phyloP scores from a whole-genome alignment of 2,329 filamentous ascomycete species.

The Calonectria naviculata region DNA sequence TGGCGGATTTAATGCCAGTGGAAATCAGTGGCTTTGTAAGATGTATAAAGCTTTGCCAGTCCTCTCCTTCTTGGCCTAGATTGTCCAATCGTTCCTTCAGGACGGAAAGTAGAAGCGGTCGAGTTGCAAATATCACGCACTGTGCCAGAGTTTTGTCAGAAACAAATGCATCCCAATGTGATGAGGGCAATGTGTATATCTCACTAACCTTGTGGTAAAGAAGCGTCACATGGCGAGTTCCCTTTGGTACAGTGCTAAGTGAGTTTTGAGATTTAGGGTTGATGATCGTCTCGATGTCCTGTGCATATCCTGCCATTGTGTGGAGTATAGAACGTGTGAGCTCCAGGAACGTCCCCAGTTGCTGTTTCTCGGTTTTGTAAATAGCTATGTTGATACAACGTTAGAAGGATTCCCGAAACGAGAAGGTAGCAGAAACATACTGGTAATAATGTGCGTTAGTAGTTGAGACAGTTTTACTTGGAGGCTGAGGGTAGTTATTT shows the following conservation, averaged over 20 bases:
- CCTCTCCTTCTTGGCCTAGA: conserved; percentile 36
- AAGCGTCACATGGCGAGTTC: conserved; percentile 50
- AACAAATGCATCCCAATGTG: not conserved
- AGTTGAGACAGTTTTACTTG: conserved; percentile 50
- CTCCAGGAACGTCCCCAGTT: conserved; percentile 48
- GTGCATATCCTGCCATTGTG: conserved; percentile 48
- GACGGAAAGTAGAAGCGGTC: conserved; percentile 50
- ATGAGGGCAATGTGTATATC: rapidly evolving
- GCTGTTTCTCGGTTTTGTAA: conserved; percentile 48
- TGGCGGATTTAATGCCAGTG: conserved; percentile 53
- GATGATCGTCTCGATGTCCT: conserved; percentile 52
- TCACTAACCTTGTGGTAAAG: conserved; percentile 50
- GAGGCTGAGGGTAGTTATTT: conserved; percentile 45
- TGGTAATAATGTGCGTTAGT: conserved; percentile 47
- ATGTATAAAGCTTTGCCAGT: conserved; percentile 46
- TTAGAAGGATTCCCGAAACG: rapidly evolving
- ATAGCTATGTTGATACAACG: conserved; percentile 42
- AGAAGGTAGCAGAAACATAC: conserved; percentile 32
- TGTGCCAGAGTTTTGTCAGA: conserved; percentile 11
- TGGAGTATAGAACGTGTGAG: conserved; percentile 49
- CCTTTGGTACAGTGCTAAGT: conserved; percentile 48
- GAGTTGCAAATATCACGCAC: conserved; percentile 53
- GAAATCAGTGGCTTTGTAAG: conserved; percentile 49
- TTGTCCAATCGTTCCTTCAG: conserved; percentile 50
- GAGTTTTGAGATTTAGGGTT: conserved; percentile 46